Conservation (phyloP, 1,139 yeast species). For the Eremothecium coryli region DNA sequence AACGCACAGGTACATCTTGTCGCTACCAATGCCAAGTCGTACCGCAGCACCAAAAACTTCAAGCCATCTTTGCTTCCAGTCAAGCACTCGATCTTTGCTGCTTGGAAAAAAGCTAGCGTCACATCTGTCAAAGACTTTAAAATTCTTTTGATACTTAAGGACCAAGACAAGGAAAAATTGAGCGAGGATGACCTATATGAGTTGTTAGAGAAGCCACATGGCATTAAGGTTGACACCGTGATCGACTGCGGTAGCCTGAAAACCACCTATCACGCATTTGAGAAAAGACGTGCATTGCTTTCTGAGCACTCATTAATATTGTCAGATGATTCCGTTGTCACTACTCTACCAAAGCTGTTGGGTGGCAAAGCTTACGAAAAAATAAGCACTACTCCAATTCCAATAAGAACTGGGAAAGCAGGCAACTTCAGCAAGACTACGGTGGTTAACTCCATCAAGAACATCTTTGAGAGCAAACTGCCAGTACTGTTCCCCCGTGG, state of each 20-base stretch:
- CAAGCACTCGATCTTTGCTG: slow-evolving; percentile 24
- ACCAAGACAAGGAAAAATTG: slow-evolving; percentile 22
- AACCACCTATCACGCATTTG: slow-evolving; percentile 58
- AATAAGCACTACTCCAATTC: slow-evolving; percentile 59
- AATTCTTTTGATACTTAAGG: slow-evolving; percentile 58
- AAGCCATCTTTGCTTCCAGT: slow-evolving; percentile 58
- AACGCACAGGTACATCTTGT: slow-evolving; percentile 46
- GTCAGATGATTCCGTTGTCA: slow-evolving; percentile 73
- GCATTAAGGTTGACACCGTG: slow-evolving; percentile 27
- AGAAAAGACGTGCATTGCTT: slow-evolving; percentile 58
- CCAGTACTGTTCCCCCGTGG: slow-evolving; percentile 68
- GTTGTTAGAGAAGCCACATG: slow-evolving; percentile 45
- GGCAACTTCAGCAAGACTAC: slow-evolving; percentile 46
- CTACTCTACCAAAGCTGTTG: slow-evolving; percentile 69
- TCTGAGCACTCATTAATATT: slow-evolving; percentile 62
- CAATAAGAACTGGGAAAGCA: slow-evolving; percentile 39
- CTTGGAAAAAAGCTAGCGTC: slow-evolving; percentile 27
- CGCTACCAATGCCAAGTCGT: slow-evolving; percentile 44
- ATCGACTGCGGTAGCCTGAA: slow-evolving; percentile 51
- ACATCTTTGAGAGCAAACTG: slow-evolving; percentile 46
- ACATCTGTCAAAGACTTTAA: slow-evolving; percentile 40
- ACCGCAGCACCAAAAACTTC: slow-evolving; percentile 49
- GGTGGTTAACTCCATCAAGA: slow-evolving; percentile 50
- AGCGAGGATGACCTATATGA: slow-evolving; percentile 46
- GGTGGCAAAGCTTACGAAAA: slow-evolving; percentile 80